A percentile compares a stretch with the other conserved stretches of the same genome.
These are phyloP conservation scores for Panaeolus papilionaceus DNA, from an alignment of 768 basidiomycete genomes.

Conservation along the genomic window DNA sequence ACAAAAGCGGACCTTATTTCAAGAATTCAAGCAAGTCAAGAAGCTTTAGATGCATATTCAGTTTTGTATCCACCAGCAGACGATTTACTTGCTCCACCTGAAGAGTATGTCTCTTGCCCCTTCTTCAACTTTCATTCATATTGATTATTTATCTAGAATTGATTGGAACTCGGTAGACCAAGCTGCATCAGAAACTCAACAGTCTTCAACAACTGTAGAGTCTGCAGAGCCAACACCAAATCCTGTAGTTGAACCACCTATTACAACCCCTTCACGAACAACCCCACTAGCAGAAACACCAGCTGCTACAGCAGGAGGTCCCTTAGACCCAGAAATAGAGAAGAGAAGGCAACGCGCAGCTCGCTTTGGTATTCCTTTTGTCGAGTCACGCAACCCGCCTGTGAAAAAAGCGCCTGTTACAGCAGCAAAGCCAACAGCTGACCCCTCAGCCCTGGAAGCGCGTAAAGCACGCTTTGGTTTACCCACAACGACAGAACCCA, in stretches of 20 bases:
- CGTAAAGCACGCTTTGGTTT: conserved; percentile 65
- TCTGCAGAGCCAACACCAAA: conserved; percentile 24
- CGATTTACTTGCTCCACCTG: conserved; percentile 37
- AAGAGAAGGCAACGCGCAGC: conserved; percentile 67
- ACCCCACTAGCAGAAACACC: background rate
- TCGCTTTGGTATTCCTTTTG: conserved; percentile 74
- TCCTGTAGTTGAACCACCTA: conserved; percentile 17
- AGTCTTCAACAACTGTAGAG: conserved; percentile 29
- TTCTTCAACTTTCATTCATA: conserved; percentile 9
- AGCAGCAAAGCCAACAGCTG: conserved; percentile 43
- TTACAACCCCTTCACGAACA: conserved; percentile 7
- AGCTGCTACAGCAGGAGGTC: conserved; percentile 2
- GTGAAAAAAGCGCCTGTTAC: conserved; percentile 24
- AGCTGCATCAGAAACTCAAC: conserved; percentile 23
- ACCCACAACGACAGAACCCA: conserved; percentile 10
- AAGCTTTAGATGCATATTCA: conserved; percentile 58
- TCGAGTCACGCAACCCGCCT: conserved; percentile 40
- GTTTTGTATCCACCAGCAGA: conserved; percentile 41
- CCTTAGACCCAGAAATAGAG: conserved; percentile 56
- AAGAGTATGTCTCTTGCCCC: conserved; percentile 35
- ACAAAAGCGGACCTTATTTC: conserved; percentile 74
- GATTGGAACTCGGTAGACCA: conserved; percentile 44
- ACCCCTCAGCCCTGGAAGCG: conserved; percentile 50
- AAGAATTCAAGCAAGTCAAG: conserved; percentile 58
- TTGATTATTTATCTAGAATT: conserved; percentile 35